Evolutionary conservation across 306 rosid species (phyloP), one percentile per base, ranked within the genome.

Genomic region (Nissolia schottii): DNA sequence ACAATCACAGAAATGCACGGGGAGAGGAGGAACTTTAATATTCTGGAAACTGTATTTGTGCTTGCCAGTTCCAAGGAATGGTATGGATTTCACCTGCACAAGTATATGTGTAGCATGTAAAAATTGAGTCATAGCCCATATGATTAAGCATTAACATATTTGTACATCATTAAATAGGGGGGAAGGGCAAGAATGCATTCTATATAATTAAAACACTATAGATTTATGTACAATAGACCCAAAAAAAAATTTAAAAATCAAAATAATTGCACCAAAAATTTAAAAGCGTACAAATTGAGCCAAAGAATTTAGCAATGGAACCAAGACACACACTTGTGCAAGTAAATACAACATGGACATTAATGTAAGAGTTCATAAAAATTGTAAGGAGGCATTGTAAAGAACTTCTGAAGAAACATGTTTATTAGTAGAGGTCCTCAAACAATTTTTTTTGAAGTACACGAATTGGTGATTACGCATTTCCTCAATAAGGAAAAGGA

Each of bases 11-110:
- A 93, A 87, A 85, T 89, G 81, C 77, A 85, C 80, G 3, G 98
- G 98, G 53, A 80, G 85, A 24, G 90, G 45, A 75, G 96, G 85
- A 65, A 79, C 84, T 70, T 87, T 85, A 71, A 91, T 83, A 72
- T 86, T 87, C 75, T 86, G 92, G 89, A 93, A 93, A 67, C 97
- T 91, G 77, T 93, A 91, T 54, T 87, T 91, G 84, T 93, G 98
- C 73, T 89, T 91, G 67, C 98, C 98, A 32, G 91, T 89, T 80
- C 98, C 98, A 74, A 81, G 77, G 31, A 89, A 85, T 32, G 98
- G 97, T 55, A 93, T 54, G n/a, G 87, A 50, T 80, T 91, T 93
- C 74, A 93, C 92, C 98, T 89, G 88, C 58, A 62, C 6, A 45
- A 23, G 55, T 23, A 54, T 12, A 51, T 6, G 62, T 16, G 61